Conservation (phyloP, 2,329 filamentous ascomycete genomes). For the Nannizziopsis barbatae region DNA sequence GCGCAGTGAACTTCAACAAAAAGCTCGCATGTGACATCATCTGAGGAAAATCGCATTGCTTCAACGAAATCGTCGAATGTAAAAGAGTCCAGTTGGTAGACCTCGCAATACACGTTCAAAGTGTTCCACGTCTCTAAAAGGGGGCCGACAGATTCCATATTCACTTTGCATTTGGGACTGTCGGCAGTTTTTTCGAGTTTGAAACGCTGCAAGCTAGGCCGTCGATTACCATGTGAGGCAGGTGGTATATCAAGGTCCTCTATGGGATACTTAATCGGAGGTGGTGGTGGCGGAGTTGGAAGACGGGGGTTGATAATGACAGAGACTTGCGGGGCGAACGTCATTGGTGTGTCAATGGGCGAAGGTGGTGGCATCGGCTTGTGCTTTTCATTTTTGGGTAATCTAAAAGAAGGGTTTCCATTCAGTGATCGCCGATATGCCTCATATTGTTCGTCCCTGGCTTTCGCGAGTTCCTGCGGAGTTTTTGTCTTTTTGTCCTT, state of each 20-base stretch:
- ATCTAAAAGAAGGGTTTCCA: slow-evolving; percentile 33
- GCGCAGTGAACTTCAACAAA: slow-evolving; percentile 87
- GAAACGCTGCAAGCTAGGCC: slow-evolving; percentile 68
- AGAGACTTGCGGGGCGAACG: slow-evolving; percentile 5
- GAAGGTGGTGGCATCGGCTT: slow-evolving; percentile 2
- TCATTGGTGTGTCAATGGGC: background rate
- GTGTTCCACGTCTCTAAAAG: slow-evolving; percentile 92
- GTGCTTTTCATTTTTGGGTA: slow-evolving; percentile 14
- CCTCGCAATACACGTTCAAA: slow-evolving; percentile 92
- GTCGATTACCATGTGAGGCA: slow-evolving; percentile 45
- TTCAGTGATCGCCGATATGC: slow-evolving; percentile 40
- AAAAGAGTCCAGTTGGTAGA: slow-evolving; percentile 90
- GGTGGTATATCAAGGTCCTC: slow-evolving; percentile 79
- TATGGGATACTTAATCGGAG: slow-evolving; percentile 82
- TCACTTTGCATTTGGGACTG: slow-evolving; percentile 45
- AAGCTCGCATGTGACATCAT: slow-evolving; percentile 66
- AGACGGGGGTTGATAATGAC: slow-evolving; percentile 9
- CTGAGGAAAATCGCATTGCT: slow-evolving; percentile 65
- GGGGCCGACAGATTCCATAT: slow-evolving; percentile 74
- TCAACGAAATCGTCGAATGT: slow-evolving; percentile 95
- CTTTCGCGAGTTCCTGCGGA: slow-evolving; percentile 37
- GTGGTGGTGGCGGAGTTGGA: slow-evolving; percentile 34
- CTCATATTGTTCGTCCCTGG: slow-evolving; percentile 37
- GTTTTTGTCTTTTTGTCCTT: slow-evolving; percentile 57
- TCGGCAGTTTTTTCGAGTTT: slow-evolving; percentile 52